Percentiles rank a stretch among this genome's conserved stretches.
phyloP scores from a whole-genome alignment of 2,329 filamentous ascomycete species.

The Diplodia mutila region DNA sequence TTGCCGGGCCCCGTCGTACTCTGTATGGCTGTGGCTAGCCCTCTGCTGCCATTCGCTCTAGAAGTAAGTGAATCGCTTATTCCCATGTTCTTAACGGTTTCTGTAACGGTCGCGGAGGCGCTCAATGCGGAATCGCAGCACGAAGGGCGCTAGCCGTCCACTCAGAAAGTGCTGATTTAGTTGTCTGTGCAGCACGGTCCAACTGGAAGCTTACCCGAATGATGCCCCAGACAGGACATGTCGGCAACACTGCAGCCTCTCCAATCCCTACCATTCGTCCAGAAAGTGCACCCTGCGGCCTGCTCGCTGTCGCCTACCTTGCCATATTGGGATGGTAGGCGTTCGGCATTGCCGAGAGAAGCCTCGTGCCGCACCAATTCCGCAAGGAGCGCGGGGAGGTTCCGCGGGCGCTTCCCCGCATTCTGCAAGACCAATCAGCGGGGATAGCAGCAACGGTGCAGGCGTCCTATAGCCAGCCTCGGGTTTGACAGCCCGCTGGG shows the following conservation, averaged over 20 bases:
- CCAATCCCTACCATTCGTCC: not conserved
- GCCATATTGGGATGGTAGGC: not conserved
- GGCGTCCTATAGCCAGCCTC: conserved; percentile 6
- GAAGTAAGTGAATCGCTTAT: not conserved
- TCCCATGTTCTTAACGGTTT: not conserved
- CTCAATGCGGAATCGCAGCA: not conserved
- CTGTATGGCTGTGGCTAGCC: not conserved
- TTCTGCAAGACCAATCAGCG: conserved; percentile 9
- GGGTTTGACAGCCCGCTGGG: not conserved
- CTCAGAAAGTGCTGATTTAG: not conserved
- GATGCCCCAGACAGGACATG: not conserved
- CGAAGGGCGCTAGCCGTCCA: not conserved
- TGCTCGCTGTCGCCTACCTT: too few relatives aligned
- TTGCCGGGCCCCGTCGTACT: not conserved
- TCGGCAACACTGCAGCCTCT: not conserved
- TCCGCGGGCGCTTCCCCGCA: conserved; percentile 22
- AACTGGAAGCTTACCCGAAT: not conserved
- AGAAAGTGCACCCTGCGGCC: too few relatives aligned
- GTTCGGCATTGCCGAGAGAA: not conserved
- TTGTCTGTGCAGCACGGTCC: not conserved
- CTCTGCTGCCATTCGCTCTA: too few relatives aligned
- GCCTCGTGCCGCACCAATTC: not conserved
- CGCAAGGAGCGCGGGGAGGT: not conserved
- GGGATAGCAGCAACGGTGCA: not conserved
- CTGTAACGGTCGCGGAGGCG: not conserved